Percentiles rank a stretch among this genome's conserved stretches.
phyloP scores from a whole-genome alignment of 768 basidiomycete species.

The Trametes maxima region DNA sequence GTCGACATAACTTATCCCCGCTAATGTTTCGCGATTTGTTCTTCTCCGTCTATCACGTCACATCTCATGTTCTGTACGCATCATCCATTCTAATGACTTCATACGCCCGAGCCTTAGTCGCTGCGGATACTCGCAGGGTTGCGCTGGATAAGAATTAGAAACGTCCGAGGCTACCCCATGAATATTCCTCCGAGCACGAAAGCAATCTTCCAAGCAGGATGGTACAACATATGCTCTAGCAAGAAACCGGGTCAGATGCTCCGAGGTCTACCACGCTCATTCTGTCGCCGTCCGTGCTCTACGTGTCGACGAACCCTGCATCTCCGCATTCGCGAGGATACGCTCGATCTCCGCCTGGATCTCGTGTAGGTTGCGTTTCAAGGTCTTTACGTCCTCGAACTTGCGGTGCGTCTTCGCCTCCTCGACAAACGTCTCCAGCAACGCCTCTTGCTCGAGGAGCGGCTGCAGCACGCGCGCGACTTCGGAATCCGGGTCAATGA shows the following conservation, averaged over 20 bases:
- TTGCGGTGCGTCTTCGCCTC: slow-evolving; percentile 90
- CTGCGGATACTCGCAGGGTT: neutral
- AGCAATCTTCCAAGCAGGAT: slow-evolving; percentile 5
- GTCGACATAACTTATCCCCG: slow-evolving; percentile 26
- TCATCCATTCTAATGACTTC: slow-evolving; percentile 16
- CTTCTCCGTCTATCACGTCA: neutral
- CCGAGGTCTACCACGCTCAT: no score
- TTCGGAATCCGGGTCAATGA: slow-evolving; percentile 65
- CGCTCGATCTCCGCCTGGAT: slow-evolving; percentile 83
- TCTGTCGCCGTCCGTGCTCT: no score
- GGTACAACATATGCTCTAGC: slow-evolving; percentile 6
- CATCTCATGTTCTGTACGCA: slow-evolving; percentile 13
- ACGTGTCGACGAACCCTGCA: slow-evolving; percentile 7
- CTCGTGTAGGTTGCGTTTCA: slow-evolving; percentile 79
- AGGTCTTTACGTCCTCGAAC: slow-evolving; percentile 91
- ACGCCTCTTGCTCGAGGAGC: slow-evolving; percentile 89
- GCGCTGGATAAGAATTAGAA: no score
- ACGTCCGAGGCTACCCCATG: no score
- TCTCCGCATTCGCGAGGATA: slow-evolving; percentile 46
- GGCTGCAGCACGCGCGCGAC: slow-evolving; percentile 81
- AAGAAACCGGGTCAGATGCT: neutral
- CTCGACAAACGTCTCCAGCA: slow-evolving; percentile 87
- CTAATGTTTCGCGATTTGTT: slow-evolving; percentile 14
- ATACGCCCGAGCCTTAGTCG: neutral
- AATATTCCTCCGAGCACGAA: slow-evolving; percentile 1